Conservation (phyloP, 1,284 basidiomycete genomes). For the Hypsizygus ulmarius region DNA sequence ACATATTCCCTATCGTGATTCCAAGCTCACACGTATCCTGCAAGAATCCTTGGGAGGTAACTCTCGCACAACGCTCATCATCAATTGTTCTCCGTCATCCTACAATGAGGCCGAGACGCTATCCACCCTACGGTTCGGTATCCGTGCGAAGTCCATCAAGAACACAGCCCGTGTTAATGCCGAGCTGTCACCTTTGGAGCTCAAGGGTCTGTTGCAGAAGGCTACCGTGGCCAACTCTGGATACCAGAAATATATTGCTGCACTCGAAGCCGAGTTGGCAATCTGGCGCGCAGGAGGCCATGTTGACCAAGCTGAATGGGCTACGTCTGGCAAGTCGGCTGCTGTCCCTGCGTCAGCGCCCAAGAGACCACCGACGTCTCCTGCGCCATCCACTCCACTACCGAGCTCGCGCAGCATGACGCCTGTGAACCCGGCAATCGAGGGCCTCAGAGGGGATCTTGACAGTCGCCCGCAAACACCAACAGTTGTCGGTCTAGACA, state of each 20-base stretch:
- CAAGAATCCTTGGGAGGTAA: conserved; percentile 99
- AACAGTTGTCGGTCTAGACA: conserved; percentile 81
- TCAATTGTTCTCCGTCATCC: conserved; percentile 97
- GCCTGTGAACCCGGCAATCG: conserved; percentile 77
- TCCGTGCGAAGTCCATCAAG: conserved; percentile 99
- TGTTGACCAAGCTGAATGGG: conserved; percentile 88
- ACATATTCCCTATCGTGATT: conserved; percentile 98
- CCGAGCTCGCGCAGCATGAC: conserved; percentile 71
- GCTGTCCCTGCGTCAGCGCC: conserved; percentile 38
- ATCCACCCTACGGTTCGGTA: conserved; percentile 97
- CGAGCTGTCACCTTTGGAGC: conserved; percentile 94
- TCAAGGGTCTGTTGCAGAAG: conserved; percentile 91
- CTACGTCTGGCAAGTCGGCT: conserved; percentile 61
- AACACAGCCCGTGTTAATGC: conserved; percentile 99
- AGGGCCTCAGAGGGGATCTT: conserved; percentile 68
- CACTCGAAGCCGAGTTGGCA: conserved; percentile 88
- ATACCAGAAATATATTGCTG: conserved; percentile 85
- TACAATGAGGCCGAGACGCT: conserved; percentile 98
- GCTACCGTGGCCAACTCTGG: conserved; percentile 84
- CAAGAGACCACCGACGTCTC: conserved; percentile 63
- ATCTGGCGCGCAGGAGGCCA: conserved; percentile 88
- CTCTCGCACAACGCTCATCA: conserved; percentile 97
- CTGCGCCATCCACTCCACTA: conserved; percentile 61
- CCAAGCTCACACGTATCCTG: conserved; percentile 97
- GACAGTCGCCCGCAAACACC: conserved; percentile 87